Conservation (phyloP, 1,139 yeast species). For the Candida neerlandica region DNA sequence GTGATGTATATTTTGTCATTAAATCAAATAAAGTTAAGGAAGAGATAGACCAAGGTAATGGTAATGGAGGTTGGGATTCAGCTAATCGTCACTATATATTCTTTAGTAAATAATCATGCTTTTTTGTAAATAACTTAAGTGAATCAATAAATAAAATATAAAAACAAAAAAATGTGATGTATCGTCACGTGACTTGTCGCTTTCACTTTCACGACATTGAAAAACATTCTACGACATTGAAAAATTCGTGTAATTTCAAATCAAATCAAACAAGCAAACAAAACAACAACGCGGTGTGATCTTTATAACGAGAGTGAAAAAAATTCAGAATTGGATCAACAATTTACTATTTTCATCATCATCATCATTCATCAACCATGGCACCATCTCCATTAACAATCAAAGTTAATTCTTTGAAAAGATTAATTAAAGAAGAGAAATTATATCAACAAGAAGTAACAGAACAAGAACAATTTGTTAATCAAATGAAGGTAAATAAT, state of each 20-base stretch:
- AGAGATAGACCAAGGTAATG: slow-evolving; percentile 26
- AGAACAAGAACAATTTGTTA: slow-evolving; percentile 59
- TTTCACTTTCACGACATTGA: not conserved
- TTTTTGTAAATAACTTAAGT: not conserved
- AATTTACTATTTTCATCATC: too few relatives aligned
- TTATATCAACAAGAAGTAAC: slow-evolving; percentile 65
- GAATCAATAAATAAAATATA: not conserved
- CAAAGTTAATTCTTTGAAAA: slow-evolving; percentile 70
- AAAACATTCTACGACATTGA: too few relatives aligned
- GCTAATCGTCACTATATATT: slow-evolving; percentile 16
- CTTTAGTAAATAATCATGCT: slow-evolving; percentile 13
- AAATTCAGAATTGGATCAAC: not conserved
- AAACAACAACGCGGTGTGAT: too few relatives aligned
- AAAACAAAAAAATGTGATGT: too few relatives aligned
- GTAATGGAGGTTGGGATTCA: slow-evolving; percentile 29
- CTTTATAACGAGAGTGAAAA: too few relatives aligned
- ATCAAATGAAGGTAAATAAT: slow-evolving; percentile 40
- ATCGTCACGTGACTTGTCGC: not conserved
- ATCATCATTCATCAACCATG: slow-evolving; percentile 50
- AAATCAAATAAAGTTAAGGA: slow-evolving; percentile 28
- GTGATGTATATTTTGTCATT: slow-evolving; percentile 28
- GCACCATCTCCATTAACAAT: slow-evolving; percentile 78
- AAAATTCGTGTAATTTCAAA: too few relatives aligned
- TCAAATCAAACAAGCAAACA: too few relatives aligned
- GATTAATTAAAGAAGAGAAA: slow-evolving; percentile 72